Base-by-base conservation (phyloP, 257 asterid genomes). In the Solanum sparsipilum region DNA sequence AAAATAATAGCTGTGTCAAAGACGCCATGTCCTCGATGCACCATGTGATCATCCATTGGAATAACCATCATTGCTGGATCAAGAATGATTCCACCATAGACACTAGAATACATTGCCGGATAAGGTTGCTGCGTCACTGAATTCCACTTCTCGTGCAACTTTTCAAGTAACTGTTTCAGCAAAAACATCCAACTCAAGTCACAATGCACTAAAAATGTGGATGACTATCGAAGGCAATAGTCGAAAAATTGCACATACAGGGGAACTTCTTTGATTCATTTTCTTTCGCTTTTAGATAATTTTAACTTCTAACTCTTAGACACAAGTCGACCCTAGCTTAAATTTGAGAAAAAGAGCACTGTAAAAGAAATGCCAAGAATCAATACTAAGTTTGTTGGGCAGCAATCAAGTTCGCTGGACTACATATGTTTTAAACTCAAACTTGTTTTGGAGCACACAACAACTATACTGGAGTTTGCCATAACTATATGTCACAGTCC, bases 1-100 rank as follows among this genome's bases (percentile, higher is more conserved):
- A 94, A 86, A 74, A 96, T 84, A 72, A 92, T 87, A 65, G 98
- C 94, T 2, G 98, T 96, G 92, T 96, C 99, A 23, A 96, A 96
- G 34, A 96, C 98, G 44, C 98, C 99, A 34, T 96, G 99, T 9
- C 99, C 99, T 44, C 99, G 95, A 91, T 96, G 98, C 89, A 92
- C 98, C 98, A 95, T 94, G 93, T 96, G 98, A 87, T 96, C 99
- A 87, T 96, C 98, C 25, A 95, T 91, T 3, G 98, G 98, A 87
- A 95, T 93, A 63, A 94, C 94, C 99, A 96, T 96, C 98, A 95
- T 91, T 3, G 96, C 95, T 52, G 98, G 98, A 89, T 95, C 98
- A 79, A 95, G 95, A 92, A 93, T 90, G 65, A 96, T 95, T 84
- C 98, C 98, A 76, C 98, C 98, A 87, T 75, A 94, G 16, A 93